Evolutionary conservation across 2,329 filamentous ascomycete genomes (phyloP), one percentile per base, ranked within the genome.

Genomic region (Penicillium sp.): DNA sequence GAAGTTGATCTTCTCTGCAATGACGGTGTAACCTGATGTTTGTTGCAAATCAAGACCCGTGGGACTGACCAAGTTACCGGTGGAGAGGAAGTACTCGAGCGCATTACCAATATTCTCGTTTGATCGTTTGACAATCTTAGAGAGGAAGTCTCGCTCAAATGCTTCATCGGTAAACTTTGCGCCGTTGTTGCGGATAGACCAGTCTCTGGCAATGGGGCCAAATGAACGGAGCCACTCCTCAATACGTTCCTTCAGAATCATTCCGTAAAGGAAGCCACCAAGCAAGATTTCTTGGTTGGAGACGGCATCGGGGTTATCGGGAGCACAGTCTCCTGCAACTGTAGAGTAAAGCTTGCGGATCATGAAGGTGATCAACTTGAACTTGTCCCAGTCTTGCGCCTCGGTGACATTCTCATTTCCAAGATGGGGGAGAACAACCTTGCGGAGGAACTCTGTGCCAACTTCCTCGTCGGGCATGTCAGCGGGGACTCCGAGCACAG

Each of bases 1-100:
- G 73, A 97, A 99, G 78, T 99, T 99, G 72, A 99, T 93, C 82
- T 97, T 97, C 73, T 99, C 94, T 3, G 94, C 94, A 49, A 97
- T 92, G 48, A 99, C 91, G 0, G 91, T 96, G 74, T 96, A 99
- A 60, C 94, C 94, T 12, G 93, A 94, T 0, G 88, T 88, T 75
- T 99, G 94, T 71, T 97, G 94, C 68, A 97, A 75, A 81, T 99
- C 94, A 38, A 99, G 82, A 61, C 94, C 94, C 30, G 90, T 96
- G 14, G 90, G 87, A 79, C 90, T 96, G 68, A 91, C 86, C 43
- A 99, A 79, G 68, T 99, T 99, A 64, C 94, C 94, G 0, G 94
- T 99, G 0, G 93, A 96, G 59, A 99, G 77, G 76, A 99, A 99
- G 73, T 99, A 99, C 70, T 97, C 91, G 60, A 99, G 79, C 1